Base-by-base conservation (phyloP, 495 filamentous ascomycete species). In the Aspergillus mulundensis region DNA sequence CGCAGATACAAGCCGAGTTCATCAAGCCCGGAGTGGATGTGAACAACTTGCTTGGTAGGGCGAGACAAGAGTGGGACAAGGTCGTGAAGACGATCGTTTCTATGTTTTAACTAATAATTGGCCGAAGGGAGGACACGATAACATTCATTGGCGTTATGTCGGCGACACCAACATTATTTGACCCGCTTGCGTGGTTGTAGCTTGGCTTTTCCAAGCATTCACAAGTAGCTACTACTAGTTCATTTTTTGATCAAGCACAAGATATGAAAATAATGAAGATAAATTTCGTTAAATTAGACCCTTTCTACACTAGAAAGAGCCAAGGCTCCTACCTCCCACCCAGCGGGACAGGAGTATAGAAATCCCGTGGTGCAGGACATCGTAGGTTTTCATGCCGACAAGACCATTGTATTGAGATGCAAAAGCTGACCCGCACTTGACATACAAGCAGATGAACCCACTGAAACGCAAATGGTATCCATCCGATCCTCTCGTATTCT, bases 381-480 rank as follows among this genome's bases (percentile, higher is more conserved):
- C 49, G 53, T 66, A 8, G 38, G 18, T 46, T 54, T 50, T 67
- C 63, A 73, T 72, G 72, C 68, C 73, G 71, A 76, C 71, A 76
- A 74, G 66, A 70, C 70, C 69, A 73, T 67, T 76, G 70, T 73
- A 73, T 76, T 76, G 70, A 76, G 66, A 68, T 72, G 71, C 66
- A 75, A 72, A 75, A 73, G 68, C 67, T 73, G 71, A 69, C 67
- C 70, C 70, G 70, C 66, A 70, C 67, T 71, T 71, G 71, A 76
- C 67, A 76, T 76, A 76, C 72, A 75, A 71, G 66, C 66, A 67
- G 68, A 72, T 61, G 64, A 71, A 60, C 71, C 72, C 72, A 50
- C 58, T 57, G 21, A 58, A 45, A 60, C 44, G 57, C 50, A 67
- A 54, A 67, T 70, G 68, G 62, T 64, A 70, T 71, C 72, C 71